Conservation (phyloP, 1,284 basidiomycete species). For the Ustilago lituana region DNA sequence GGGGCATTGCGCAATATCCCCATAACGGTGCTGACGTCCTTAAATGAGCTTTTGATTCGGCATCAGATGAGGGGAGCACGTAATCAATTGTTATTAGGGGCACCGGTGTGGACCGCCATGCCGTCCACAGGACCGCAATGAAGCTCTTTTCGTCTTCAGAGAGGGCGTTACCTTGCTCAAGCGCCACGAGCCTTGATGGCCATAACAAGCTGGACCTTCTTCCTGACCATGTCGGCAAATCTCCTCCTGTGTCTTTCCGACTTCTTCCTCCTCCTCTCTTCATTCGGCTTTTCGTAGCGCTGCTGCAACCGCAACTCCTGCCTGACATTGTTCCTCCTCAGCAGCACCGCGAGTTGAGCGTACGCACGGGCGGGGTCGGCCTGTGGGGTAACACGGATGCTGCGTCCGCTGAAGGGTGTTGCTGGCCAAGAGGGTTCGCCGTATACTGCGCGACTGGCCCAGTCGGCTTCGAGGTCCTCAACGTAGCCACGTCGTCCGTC, state of each 20-base stretch:
- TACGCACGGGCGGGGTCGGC: constrained; percentile 42
- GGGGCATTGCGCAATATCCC: too few relatives aligned
- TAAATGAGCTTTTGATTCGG: too few relatives aligned
- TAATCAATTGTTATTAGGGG: too few relatives aligned
- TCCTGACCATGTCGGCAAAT: constrained; percentile 64
- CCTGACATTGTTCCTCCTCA: constrained; percentile 57
- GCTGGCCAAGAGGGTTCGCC: constrained; percentile 44
- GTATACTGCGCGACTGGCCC: constrained; percentile 29
- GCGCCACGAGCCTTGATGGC: constrained; percentile 63
- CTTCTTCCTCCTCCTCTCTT: constrained; percentile 61
- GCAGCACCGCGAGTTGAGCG: constrained; percentile 30
- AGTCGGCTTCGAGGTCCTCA: constrained; percentile 42
- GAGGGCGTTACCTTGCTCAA: too few relatives aligned
- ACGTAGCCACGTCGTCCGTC: constrained; percentile 34
- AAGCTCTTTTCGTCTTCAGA: too few relatives aligned
- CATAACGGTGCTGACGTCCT: too few relatives aligned
- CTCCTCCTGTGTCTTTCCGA: constrained; percentile 63
- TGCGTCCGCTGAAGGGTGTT: constrained; percentile 37
- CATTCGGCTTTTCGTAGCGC: constrained; percentile 66
- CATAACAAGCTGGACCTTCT: constrained; percentile 66
- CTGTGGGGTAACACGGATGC: constrained; percentile 26
- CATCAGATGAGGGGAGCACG: too few relatives aligned
- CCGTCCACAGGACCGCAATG: too few relatives aligned
- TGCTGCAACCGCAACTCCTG: constrained; percentile 59
- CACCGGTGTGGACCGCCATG: too few relatives aligned